Evolutionary conservation across 2,329 filamentous ascomycete species (phyloP).

Genomic region (Fusarium secorum): DNA sequence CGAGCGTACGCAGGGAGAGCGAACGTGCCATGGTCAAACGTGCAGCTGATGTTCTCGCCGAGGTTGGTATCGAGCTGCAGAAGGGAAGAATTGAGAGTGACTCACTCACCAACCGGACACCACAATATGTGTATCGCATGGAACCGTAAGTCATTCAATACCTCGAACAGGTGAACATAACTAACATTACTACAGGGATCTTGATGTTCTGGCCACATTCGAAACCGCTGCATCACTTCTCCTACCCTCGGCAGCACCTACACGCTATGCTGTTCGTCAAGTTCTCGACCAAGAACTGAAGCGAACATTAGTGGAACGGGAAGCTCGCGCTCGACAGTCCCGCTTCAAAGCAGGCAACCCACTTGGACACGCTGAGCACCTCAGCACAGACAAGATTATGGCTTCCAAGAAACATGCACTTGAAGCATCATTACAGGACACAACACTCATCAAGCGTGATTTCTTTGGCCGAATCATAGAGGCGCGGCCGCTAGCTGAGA

Average conservation of each 20-base stretch:
- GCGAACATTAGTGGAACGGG: conserved; percentile 73
- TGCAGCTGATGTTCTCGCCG: conserved; percentile 83
- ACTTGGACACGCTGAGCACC: conserved; percentile 22
- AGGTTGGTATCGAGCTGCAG: conserved; percentile 82
- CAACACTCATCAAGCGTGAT: conserved; percentile 69
- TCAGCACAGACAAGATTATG: conserved; percentile 49
- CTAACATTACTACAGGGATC: conserved; percentile 54
- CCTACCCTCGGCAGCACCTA: conserved; percentile 70
- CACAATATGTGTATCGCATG: conserved; percentile 88
- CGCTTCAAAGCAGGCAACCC: conserved; percentile 64
- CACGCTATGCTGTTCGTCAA: conserved; percentile 91
- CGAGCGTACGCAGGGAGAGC: conserved; percentile 85
- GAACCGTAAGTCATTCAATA: conserved; percentile 74
- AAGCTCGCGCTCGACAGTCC: conserved; percentile 71
- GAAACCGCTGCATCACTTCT: conserved; percentile 69
- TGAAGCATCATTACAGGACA: conserved; percentile 47
- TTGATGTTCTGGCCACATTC: conserved; percentile 82
- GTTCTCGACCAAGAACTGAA: conserved; percentile 91
- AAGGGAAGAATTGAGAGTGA: conserved; percentile 80
- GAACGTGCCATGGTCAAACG: conserved; percentile 83
- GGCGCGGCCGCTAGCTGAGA: conserved; percentile 49
- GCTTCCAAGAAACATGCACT: conserved; percentile 46
- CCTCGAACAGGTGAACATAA: not conserved
- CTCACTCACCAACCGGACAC: conserved; percentile 63
- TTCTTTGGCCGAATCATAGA: conserved; percentile 83